Evolutionary conservation across 1,139 yeast genomes (phyloP), one percentile per base, ranked within the genome.

Genomic region (Magnusiomyces tetraspermus): DNA sequence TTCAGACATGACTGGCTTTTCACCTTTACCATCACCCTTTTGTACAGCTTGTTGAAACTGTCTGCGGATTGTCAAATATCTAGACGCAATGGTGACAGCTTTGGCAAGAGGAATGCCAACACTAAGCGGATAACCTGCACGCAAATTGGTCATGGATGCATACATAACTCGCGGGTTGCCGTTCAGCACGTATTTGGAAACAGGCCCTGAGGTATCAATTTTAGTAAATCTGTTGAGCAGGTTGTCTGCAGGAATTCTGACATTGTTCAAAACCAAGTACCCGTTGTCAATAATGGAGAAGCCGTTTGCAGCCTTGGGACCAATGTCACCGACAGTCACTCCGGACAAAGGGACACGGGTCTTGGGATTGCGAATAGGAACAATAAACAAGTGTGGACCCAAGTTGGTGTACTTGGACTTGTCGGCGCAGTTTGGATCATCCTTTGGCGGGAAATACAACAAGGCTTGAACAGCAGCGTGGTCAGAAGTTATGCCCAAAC

Each of bases 401-500:
- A 82, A 80, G 66, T 85, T 90, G 2, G 11, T 31, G 6, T 31
- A 31, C 19, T 31, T 45, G n/a, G 40, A 31, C 4, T 28, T 19
- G 10, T 45, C 38, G 2, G 24, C 19, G 21, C 45, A 42, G 31
- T 22, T 23, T 22, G 45, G 28, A 42, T 42, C 31, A 24, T 42
- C 23, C 5, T 17, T 13, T 4, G 37, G 37, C 64, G 80, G 74
- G 42, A 82, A 85, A 52, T 80, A 75, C 30, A 83, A 86, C 55
- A 81, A 76, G 36, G 92, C 90, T 61, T 81, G 85, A 41, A 77
- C 80, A 31, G 80, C 76, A 26, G 84, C 72, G 67, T 84, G 90
- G 48, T 86, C 83, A 8, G 92, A 80, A 22, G 87, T 80, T 63
- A 83, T 86, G 8, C 90, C 92, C 51, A 92, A 90, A 65, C 92